phyloP scores from a whole-genome alignment of 768 basidiomycete species.

The Boletus coccyginus region DNA sequence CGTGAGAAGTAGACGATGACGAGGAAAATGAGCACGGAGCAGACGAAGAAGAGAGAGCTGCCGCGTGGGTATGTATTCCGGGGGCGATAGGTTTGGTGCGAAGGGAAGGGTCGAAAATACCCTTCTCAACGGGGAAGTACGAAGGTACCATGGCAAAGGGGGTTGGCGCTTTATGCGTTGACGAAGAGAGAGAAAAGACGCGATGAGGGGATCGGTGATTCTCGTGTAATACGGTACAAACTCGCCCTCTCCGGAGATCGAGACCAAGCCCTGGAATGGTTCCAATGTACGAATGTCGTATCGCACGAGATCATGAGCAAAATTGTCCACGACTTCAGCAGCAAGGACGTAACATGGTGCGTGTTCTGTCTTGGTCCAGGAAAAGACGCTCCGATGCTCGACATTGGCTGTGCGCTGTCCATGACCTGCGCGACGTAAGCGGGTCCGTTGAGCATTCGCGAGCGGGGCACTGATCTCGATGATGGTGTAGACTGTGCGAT shows the following conservation, averaged over 20 bases:
- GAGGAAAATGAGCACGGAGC: slow-evolving; percentile 81
- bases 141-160: slow-evolving; percentile 54
- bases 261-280: slow-evolving; percentile 82
- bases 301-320: slow-evolving; percentile 92
- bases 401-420: slow-evolving; percentile 53
- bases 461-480: slow-evolving; percentile 90
- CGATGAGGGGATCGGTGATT: slow-evolving; percentile 81
- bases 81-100: slow-evolving; percentile 80
- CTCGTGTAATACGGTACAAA: slow-evolving; percentile 81
- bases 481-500: slow-evolving; percentile 88
- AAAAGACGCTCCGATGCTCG: slow-evolving; percentile 78
- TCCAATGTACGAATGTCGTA: slow-evolving; percentile 78
- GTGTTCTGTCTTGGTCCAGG: slow-evolving; percentile 71
- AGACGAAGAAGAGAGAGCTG: slow-evolving; percentile 80
- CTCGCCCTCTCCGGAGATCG: slow-evolving; percentile 76
- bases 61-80: slow-evolving; percentile 93
- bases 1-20: slow-evolving; percentile 89
- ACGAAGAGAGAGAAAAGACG: slow-evolving; percentile 72
- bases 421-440: slow-evolving; percentile 46
- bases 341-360: slow-evolving; percentile 92
- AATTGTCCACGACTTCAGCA: slow-evolving; percentile 98
- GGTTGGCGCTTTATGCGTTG: slow-evolving; percentile 54
- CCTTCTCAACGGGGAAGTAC: slow-evolving; percentile 56
- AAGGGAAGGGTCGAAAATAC: slow-evolving; percentile 77
- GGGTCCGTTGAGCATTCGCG: slow-evolving; percentile 65